Evolutionary conservation across 73 alveolate genomes (phyloP).

Genomic region (Effrenium voratum): DNA sequence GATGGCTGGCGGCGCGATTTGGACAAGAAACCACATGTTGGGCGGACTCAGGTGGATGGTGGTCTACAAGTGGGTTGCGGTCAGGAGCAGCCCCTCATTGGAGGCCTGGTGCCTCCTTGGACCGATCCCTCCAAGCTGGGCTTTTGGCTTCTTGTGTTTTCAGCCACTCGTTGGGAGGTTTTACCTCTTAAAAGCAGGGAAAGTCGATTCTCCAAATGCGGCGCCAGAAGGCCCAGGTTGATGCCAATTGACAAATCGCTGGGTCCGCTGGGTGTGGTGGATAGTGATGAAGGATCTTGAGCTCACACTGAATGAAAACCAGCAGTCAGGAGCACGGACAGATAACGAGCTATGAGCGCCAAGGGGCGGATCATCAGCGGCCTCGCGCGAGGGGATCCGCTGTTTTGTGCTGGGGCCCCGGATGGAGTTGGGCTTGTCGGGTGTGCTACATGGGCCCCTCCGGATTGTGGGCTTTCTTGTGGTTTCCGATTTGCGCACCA

Average conservation of each 20-base stretch:
- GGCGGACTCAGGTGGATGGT: conserved; percentile 94
- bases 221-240: too few relatives aligned
- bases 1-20: too few relatives aligned
- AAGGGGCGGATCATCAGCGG: conserved; percentile 64
- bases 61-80: conserved; percentile 77
- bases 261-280: too few relatives aligned
- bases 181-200: too few relatives aligned
- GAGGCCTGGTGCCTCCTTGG: conserved; percentile 13
- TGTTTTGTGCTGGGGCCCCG: conserved; percentile 36
- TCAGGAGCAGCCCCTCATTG: conserved; percentile 30
- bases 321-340: neutral
- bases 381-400: conserved; percentile 64
- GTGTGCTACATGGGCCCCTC: too few relatives aligned
- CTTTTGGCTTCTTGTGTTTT: neutral
- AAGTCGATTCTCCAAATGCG: too few relatives aligned
- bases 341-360: neutral
- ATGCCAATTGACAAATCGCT: too few relatives aligned
- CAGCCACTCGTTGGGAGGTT: neutral
- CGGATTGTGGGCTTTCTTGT: too few relatives aligned
- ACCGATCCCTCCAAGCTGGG: neutral
- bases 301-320: neutral
- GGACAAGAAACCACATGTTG: too few relatives aligned
- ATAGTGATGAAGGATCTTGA: too few relatives aligned
- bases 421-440: too few relatives aligned
- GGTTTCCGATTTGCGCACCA: too few relatives aligned